Conservation (phyloP, 1,284 basidiomycete species). For the Ganoderma lingzhi region DNA sequence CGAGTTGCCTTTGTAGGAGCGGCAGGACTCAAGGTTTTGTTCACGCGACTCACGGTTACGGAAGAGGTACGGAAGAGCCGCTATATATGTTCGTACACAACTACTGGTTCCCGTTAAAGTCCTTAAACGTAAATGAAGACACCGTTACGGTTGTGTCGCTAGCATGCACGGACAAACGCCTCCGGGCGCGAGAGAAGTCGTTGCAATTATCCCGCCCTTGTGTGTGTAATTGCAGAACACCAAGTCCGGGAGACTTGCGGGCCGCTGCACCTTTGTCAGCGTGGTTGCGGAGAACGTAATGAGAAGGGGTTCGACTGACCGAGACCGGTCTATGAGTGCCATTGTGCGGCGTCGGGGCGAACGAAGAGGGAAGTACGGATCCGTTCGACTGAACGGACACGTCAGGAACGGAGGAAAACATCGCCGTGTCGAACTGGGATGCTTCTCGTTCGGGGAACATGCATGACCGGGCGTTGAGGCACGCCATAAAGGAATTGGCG, state of each 20-base stretch:
- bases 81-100: slow-evolving; percentile 2
- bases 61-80: background rate
- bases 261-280: slow-evolving; percentile 17
- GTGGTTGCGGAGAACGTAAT: background rate
- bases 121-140: background rate
- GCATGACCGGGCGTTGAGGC: slow-evolving; percentile 27
- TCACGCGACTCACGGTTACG: background rate
- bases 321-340: slow-evolving; percentile 18
- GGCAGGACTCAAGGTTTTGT: background rate
- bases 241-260: slow-evolving; percentile 28
- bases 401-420: slow-evolving; percentile 32
- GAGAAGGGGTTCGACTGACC: slow-evolving; percentile 12
- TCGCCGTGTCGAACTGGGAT: slow-evolving; percentile 26
- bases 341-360: slow-evolving; percentile 19
- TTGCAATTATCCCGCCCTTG: slow-evolving; percentile 12
- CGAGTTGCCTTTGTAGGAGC: background rate
- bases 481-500: slow-evolving; percentile 33
- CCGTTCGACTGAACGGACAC: slow-evolving; percentile 29
- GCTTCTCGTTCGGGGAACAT: slow-evolving; percentile 20
- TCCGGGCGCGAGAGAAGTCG: slow-evolving; percentile 12
- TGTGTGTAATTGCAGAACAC: slow-evolving; percentile 27
- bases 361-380: slow-evolving; percentile 22
- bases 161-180: slow-evolving; percentile 29
- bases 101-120: background rate
- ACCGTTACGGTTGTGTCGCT: slow-evolving; percentile 23